A percentile compares a stretch with the other conserved stretches of the same genome.
Conservation (phyloP, 2,329 filamentous ascomycete species). For the Penicillium sclerotiorum region DNA sequence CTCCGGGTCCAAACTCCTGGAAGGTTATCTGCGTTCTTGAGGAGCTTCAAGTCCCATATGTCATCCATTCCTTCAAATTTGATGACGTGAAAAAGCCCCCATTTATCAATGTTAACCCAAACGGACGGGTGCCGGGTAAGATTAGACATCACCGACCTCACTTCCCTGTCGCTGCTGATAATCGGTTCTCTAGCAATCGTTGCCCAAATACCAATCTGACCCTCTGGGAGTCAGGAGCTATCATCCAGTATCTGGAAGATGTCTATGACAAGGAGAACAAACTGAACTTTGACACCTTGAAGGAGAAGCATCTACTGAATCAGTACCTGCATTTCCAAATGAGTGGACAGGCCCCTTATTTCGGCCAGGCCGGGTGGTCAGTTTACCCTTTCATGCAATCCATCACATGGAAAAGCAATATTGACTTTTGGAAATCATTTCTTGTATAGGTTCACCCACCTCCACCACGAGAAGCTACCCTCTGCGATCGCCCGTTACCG, state of each 20-base stretch:
- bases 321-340: conserved; percentile 50
- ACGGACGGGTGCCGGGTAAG: background rate
- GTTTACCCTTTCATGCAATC: background rate
- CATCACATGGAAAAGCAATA: background rate
- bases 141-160: background rate
- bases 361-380: conserved; percentile 51
- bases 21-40: background rate
- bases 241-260: background rate
- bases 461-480: conserved; percentile 47
- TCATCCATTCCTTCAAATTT: background rate
- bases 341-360: conserved; percentile 54
- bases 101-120: background rate
- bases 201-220: background rate
- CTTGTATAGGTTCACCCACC: conserved; percentile 15
- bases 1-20: background rate
- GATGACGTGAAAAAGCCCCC: background rate
- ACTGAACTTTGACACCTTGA: conserved; percentile 9
- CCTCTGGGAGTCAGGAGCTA: background rate
- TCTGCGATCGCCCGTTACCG: conserved; percentile 49
- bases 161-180: no score
- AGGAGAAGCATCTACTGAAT: conserved; percentile 36
- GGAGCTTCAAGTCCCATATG: background rate
- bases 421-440: background rate
- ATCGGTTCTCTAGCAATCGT: no score
- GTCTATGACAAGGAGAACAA: background rate